These are phyloP conservation scores for Pistacia vera DNA, from an alignment of 345 rosid genomes.

Conservation along the genomic window DNA sequence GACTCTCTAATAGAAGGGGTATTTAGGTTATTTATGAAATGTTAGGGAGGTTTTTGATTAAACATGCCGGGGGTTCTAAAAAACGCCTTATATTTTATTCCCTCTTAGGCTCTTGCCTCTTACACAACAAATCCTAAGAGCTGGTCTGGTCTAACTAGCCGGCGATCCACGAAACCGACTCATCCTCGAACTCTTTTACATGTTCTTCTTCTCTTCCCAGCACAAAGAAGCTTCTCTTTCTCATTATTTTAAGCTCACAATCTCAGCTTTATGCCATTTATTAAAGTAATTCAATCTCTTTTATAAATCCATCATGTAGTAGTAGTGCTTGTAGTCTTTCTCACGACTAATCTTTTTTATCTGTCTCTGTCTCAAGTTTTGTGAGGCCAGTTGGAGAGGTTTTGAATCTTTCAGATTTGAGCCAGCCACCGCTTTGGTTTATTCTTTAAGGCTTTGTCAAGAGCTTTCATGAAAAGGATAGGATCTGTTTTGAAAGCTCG, in stretches of 20 bases:
- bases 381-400: slow-evolving; percentile 16
- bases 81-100: too few species aligned
- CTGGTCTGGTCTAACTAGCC: slow-evolving; percentile 3
- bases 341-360: slow-evolving; percentile 46
- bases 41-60: too few species aligned
- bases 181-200: not conserved
- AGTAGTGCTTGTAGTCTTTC: slow-evolving; percentile 43
- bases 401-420: slow-evolving; percentile 13
- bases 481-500: not conserved
- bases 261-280: not conserved
- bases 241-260: not conserved
- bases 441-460: slow-evolving; percentile 17
- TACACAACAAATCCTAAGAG: not conserved
- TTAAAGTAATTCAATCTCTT: too few species aligned
- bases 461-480: slow-evolving; percentile 1
- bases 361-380: slow-evolving; percentile 9
- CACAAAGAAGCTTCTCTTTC: not conserved
- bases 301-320: slow-evolving; percentile 11
- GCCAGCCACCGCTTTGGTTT: not conserved
- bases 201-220: not conserved
- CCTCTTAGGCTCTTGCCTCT: too few species aligned
- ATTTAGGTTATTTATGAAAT: too few species aligned
- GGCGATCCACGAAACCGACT: slow-evolving; percentile 1
- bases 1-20: too few species aligned
- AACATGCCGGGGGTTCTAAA: too few species aligned